Evolutionary conservation across 176 grass and related monocot genomes (phyloP).

Genomic region (Rhynchospora pubera): DNA sequence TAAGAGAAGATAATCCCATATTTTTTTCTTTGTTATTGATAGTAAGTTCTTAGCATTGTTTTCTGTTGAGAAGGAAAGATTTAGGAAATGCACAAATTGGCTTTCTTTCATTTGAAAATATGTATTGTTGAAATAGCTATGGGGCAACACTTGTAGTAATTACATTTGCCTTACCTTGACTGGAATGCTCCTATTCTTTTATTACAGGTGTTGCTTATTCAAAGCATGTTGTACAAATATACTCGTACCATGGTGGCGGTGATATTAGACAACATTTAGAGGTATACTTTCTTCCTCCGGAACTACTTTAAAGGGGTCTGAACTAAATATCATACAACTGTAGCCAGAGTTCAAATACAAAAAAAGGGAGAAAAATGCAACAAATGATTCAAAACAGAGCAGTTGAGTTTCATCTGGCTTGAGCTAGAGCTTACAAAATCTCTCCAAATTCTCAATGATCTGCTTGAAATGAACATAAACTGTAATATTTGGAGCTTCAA

Average conservation of each 20-base stretch:
- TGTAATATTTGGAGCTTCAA: not conserved
- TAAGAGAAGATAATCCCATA: not conserved
- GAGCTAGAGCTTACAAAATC: not conserved
- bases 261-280: slow-evolving; percentile 95
- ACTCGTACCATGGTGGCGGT: slow-evolving; percentile 72
- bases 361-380: not conserved
- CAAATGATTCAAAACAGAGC: not conserved
- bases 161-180: not conserved
- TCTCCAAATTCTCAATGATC: not conserved
- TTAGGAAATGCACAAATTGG: not conserved
- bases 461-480: not conserved
- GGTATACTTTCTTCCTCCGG: slow-evolving; percentile 37
- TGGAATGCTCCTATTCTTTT: not conserved
- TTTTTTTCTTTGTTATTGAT: not conserved
- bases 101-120: not conserved
- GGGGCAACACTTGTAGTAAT: not conserved
- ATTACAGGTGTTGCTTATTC: slow-evolving; percentile 93
- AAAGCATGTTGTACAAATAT: slow-evolving; percentile 96
- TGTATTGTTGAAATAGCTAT: not conserved
- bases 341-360: not conserved
- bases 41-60: not conserved
- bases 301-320: slow-evolving; percentile 5
- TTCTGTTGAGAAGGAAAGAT: not conserved
- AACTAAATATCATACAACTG: not conserved
- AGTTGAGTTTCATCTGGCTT: not conserved